Evolutionary conservation across 2,329 filamentous ascomycete genomes (phyloP).

Genomic region (Madurella mycetomatis): DNA sequence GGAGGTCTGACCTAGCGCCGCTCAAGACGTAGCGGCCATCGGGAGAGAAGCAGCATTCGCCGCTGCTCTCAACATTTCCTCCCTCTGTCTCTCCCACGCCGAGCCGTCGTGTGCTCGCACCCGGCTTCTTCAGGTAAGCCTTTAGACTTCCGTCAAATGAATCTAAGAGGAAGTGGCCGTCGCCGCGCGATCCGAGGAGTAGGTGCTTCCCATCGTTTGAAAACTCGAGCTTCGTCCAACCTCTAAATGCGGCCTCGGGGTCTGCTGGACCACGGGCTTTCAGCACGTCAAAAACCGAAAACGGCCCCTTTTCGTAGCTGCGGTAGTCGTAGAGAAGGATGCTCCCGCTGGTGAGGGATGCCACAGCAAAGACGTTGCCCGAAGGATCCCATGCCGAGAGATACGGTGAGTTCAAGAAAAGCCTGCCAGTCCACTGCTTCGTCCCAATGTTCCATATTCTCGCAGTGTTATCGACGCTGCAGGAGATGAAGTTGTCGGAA

Average conservation of each 20-base stretch:
- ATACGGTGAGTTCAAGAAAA: conserved; percentile 76
- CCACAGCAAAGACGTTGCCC: conserved; percentile 85
- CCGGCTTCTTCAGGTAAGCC: conserved; percentile 62
- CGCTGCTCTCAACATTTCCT: conserved; percentile 51
- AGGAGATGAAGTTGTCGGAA: conserved; percentile 87
- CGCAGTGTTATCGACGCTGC: conserved; percentile 84
- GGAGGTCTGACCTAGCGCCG: conserved; percentile 67
- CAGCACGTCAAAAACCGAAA: conserved; percentile 76
- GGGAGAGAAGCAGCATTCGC: conserved; percentile 83
- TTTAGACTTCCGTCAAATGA: conserved; percentile 80
- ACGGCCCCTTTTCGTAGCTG: conserved; percentile 89
- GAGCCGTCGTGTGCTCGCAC: conserved; percentile 48
- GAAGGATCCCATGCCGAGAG: conserved; percentile 90
- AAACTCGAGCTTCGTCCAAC: conserved; percentile 91
- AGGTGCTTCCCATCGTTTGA: conserved; percentile 91
- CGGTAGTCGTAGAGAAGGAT: conserved; percentile 89
- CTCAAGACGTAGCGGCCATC: conserved; percentile 87
- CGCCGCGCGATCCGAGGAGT: conserved; percentile 76
- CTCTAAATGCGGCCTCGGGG: conserved; percentile 56
- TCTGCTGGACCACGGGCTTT: conserved; percentile 48
- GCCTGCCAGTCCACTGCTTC: conserved; percentile 71
- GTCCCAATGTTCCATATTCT: conserved; percentile 85
- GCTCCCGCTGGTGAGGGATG: conserved; percentile 71
- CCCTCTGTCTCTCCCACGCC: conserved; percentile 48
- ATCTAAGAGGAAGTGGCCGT: conserved; percentile 88